Percentiles rank a stretch among this genome's conserved stretches.
Evolutionary conservation across 768 basidiomycete genomes (phyloP).

Genomic region (Lactarius vividus): DNA sequence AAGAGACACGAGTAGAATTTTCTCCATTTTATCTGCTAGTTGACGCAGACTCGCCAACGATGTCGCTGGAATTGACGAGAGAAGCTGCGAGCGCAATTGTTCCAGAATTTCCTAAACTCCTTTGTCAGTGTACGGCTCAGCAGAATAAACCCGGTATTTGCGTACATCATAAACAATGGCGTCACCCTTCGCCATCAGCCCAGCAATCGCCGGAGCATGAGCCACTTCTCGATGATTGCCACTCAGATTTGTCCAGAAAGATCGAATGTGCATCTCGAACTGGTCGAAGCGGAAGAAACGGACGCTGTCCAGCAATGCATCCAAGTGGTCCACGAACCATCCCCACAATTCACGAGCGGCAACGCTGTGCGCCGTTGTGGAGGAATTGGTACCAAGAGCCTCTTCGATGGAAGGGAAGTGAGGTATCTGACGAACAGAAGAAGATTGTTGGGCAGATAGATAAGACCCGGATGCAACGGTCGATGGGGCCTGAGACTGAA

Average conservation of each 20-base stretch:
- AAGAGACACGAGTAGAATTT: conserved; percentile 75
- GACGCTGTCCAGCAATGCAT: conserved; percentile 75
- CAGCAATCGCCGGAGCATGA: conserved; percentile 84
- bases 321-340: conserved; percentile 90
- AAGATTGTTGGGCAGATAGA: conserved; percentile 44
- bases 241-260: conserved; percentile 77
- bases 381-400: conserved; percentile 67
- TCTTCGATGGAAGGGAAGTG: conserved; percentile 87
- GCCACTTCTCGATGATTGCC: conserved; percentile 83
- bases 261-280: conserved; percentile 82
- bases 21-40: conserved; percentile 89
- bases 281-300: conserved; percentile 81
- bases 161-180: conserved; percentile 88
- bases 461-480: conserved; percentile 45
- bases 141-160: conserved; percentile 27
- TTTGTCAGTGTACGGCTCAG: conserved; percentile 24
- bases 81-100: conserved; percentile 78
- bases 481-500: conserved; percentile 43
- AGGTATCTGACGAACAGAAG: conserved; percentile 72
- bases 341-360: conserved; percentile 86
- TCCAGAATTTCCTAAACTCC: conserved; percentile 77
- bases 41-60: conserved; percentile 72
- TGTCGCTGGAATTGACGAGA: conserved; percentile 66
- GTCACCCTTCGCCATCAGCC: conserved; percentile 86
- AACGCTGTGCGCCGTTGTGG: conserved; percentile 68